Evolutionary conservation across 345 rosid species (phyloP).

Genomic region (Gossypium raimondii): DNA sequence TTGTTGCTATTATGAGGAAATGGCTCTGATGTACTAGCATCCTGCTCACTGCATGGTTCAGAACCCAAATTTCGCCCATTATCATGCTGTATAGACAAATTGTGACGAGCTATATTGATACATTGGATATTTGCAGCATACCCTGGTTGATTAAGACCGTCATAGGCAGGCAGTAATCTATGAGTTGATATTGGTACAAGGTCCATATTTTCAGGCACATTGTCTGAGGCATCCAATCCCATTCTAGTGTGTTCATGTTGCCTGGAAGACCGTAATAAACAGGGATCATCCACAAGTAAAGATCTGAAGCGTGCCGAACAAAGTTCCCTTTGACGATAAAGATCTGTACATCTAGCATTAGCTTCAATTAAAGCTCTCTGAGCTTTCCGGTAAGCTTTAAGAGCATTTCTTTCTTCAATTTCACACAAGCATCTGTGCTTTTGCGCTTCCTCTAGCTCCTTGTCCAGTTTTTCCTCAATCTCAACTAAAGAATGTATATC

Average conservation of each 20-base stretch:
- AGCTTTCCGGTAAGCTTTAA: conserved; percentile 77
- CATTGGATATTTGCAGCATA: conserved; percentile 27
- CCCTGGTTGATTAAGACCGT: conserved; percentile 27
- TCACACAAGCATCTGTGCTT: conserved; percentile 62
- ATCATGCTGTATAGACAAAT: conserved; percentile 26
- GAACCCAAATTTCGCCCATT: conserved; percentile 59
- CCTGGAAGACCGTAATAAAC: conserved; percentile 48
- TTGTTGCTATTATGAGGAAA: conserved; percentile 48
- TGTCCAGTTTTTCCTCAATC: conserved; percentile 83
- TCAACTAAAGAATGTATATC: conserved; percentile 48
- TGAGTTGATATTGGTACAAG: conserved; percentile 39
- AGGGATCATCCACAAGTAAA: conserved; percentile 52
- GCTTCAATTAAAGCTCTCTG: conserved; percentile 89
- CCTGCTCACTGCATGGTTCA: conserved; percentile 82
- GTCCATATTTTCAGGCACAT: conserved; percentile 33
- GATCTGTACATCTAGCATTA: conserved; percentile 67
- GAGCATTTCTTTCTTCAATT: conserved; percentile 93
- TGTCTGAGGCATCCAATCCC: conserved; percentile 35
- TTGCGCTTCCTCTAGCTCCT: conserved; percentile 82
- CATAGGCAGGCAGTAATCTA: conserved; percentile 37
- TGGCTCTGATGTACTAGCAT: conserved; percentile 81
- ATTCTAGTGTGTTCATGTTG: conserved; percentile 35
- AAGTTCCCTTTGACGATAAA: conserved; percentile 71
- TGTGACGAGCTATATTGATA: conserved; percentile 21
- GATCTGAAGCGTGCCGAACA: conserved; percentile 66